Percentiles rank a stretch among this genome's conserved stretches.
Evolutionary conservation across 176 grass and related monocot genomes (phyloP).

Genomic region (Carex scoparia): DNA sequence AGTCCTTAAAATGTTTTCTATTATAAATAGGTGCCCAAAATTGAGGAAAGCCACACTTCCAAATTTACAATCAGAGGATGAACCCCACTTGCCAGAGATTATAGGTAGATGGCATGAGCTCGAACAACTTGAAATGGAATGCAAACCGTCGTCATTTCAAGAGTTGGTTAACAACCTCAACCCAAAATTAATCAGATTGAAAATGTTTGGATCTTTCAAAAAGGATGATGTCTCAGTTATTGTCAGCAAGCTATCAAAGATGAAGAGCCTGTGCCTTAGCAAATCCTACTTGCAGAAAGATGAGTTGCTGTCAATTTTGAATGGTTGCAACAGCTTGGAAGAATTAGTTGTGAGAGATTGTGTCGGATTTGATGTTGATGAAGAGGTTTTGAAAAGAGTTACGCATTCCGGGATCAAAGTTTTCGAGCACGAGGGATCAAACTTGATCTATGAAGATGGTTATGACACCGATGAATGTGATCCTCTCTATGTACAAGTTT

Average conservation of each 20-base stretch:
- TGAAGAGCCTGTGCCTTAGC: slow-evolving; percentile 46
- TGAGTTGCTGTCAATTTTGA: slow-evolving; percentile 36
- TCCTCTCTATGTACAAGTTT: slow-evolving; percentile 43
- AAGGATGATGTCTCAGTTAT: slow-evolving; percentile 48
- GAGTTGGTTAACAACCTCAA: slow-evolving; percentile 34
- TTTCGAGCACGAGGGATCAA: slow-evolving; percentile 52
- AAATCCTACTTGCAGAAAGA: slow-evolving; percentile 44
- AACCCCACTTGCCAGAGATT: slow-evolving; percentile 43
- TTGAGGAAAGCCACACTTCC: slow-evolving; percentile 44
- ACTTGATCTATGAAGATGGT: slow-evolving; percentile 28
- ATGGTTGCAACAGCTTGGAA: slow-evolving; percentile 31
- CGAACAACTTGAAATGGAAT: slow-evolving; percentile 46
- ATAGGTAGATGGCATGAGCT: slow-evolving; percentile 49
- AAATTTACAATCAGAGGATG: slow-evolving; percentile 22
- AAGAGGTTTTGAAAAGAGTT: slow-evolving; percentile 28
- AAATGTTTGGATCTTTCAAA: slow-evolving; percentile 43
- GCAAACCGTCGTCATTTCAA: slow-evolving; percentile 52
- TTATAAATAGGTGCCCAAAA: slow-evolving; percentile 34
- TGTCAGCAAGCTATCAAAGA: not conserved
- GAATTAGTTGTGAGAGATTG: slow-evolving; percentile 49
- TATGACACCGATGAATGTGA: slow-evolving; percentile 31
- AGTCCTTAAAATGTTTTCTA: not conserved
- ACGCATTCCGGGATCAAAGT: not conserved
- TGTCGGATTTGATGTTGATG: slow-evolving; percentile 48
- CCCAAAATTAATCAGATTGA: slow-evolving; percentile 29